Base-by-base conservation (phyloP, 139 green algal species). In the Gonium pectorale region DNA sequence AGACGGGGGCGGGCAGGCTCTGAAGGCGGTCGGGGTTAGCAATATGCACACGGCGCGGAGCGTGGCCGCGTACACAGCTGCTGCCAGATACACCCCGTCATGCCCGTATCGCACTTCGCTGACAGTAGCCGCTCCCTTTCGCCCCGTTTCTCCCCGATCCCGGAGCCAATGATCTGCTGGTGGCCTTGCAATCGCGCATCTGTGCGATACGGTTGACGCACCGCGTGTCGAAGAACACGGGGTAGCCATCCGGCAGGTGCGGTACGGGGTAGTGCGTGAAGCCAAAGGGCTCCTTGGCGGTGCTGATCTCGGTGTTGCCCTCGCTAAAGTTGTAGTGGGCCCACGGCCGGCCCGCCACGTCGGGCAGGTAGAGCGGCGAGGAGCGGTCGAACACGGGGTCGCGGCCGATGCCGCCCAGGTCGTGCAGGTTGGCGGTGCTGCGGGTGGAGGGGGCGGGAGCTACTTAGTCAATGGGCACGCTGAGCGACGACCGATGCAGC, bases 161-260 rank as follows among this genome's bases (percentile, higher is more conserved):
- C n/a, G n/a, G n/a, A n/a, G n/a, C n/a, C n/a, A n/a, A n/a, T n/a
- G n/a, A n/a, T n/a, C n/a, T n/a, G n/a, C n/a, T n/a, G n/a, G n/a
- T n/a, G n/a, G n/a, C n/a, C n/a, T n/a, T n/a, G n/a, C n/a, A n/a
- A n/a, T n/a, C n/a, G n/a, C n/a, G n/a, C n/a, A n/a, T n/a, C n/a
- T n/a, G n/a, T n/a, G n/a, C n/a, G n/a, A n/a, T n/a, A n/a, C n/a
- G n/a, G n/a, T n/a, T n/a, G n/a, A n/a, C n/a, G n/a, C 41, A 80
- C 73, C 75, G 67, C 33, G 56, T 81, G 40, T 86, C 80, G n/a
- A 90, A 67, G 56, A 86, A 77, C 27, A 88, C 35, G 8, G 86
- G 66, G 37, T 91, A 80, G 70, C 88, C 66, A 52, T 90, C 38
- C 88, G 81, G 82, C 87, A 92, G 46, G 86, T 91, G 2, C 66